Conservation (phyloP, 805 yeast species). For the Grigorovia humatica region DNA sequence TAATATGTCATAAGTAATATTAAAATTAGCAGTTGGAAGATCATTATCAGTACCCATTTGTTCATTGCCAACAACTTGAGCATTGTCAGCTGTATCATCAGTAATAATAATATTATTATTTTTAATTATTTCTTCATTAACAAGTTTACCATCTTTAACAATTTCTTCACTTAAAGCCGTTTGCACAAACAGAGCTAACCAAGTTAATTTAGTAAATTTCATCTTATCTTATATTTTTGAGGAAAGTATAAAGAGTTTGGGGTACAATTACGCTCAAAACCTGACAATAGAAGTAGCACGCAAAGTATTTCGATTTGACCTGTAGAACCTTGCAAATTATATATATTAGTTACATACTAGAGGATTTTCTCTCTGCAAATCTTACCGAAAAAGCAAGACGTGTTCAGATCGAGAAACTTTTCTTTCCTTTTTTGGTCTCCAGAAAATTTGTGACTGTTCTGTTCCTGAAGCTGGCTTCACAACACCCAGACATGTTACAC, state of each 20-base stretch:
- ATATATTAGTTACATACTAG: background rate
- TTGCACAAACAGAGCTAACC: constrained; percentile 3
- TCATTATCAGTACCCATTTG: constrained; percentile 1
- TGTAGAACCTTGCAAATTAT: background rate
- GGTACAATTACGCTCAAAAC: too few relatives aligned
- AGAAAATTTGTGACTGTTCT: background rate
- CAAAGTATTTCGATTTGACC: background rate
- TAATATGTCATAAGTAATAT: constrained; percentile 39
- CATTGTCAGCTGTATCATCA: background rate
- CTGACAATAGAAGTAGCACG: too few relatives aligned
- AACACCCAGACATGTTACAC: background rate
- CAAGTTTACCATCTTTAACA: constrained; percentile 3
- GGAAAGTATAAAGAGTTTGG: background rate
- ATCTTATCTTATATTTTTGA: too few relatives aligned
- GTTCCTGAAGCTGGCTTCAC: too few relatives aligned
- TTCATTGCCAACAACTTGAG: background rate
- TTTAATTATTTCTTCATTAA: background rate
- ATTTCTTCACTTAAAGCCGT: background rate
- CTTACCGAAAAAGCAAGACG: background rate
- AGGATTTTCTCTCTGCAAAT: background rate
- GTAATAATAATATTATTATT: background rate
- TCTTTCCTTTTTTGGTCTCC: too few relatives aligned
- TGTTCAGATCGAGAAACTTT: background rate
- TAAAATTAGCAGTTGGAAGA: constrained; percentile 27
- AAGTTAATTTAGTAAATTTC: constrained; percentile 6